Evolutionary conservation across 1,284 basidiomycete genomes (phyloP), one percentile per base, ranked within the genome.

Genomic region (Pseudozyma hubeiensis): DNA sequence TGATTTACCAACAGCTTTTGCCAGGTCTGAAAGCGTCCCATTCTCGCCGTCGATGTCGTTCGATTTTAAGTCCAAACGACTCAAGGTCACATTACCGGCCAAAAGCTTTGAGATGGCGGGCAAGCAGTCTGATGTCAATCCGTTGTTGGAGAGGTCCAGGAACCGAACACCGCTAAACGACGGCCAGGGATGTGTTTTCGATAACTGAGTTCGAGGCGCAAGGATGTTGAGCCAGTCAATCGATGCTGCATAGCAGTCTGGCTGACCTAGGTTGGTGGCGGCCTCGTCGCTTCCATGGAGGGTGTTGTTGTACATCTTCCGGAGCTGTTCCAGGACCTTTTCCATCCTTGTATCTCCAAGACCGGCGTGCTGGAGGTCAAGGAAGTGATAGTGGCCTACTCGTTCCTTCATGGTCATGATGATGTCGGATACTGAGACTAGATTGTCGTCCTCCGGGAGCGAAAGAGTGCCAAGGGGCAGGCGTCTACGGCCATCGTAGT

Each of bases 381-480:
- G 55, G 0, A 24, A n/a, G n/a, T 71, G 68, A 30, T 59, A 53
- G 16, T 53, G 58, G 13, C 55, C 63, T 9, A 43, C 29, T 14
- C 51, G 45, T 8, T 17, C 19, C 8, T 43, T 31, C 30, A 67
- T 56, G 1, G 24, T n/a, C 3, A 44, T 9, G 3, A 48, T 39
- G 1, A 47, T 45, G 14, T 37, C 9, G 0, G 62, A 43, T 9
- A 37, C 37, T 7, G 58, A 46, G 1, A 58, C 47, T 6, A 51
- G 37, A 44, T 66, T 57, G 45, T 70, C 68, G 16, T 19, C 46
- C 8, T 50, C 44, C 37, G 45, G 41, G 3, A 63, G 4, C 9
- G 34, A 19, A 10, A 71, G 54, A 35, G 59, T 71, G 9, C 68
- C 68, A 19, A 48, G 63, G 6, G 68, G 35, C 1, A 41, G 43